Evolutionary conservation across 1,139 yeast species (phyloP).

Genomic region (Hansenula sp.): DNA sequence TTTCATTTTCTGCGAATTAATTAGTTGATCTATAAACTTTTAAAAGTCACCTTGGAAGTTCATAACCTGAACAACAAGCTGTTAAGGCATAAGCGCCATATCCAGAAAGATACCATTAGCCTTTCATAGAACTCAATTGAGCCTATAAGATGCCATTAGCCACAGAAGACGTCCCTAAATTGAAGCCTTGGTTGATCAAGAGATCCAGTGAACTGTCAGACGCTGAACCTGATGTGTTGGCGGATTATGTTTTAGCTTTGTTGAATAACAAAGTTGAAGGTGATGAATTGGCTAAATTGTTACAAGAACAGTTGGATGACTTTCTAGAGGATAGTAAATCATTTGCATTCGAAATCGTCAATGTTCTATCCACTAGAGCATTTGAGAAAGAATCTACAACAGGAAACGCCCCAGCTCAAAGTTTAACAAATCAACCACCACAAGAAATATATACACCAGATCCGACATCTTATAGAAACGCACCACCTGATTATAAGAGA

Average conservation of each 20-base stretch:
- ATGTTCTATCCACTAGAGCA: conserved; percentile 17
- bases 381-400: conserved; percentile 3
- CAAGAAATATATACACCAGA: conserved; percentile 6
- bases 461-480: conserved; percentile 8
- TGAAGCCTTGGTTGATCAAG: conserved; percentile 34
- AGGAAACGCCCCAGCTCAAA: background rate
- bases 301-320: conserved; percentile 33
- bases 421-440: background rate
- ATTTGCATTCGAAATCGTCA: conserved; percentile 28
- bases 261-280: conserved; percentile 32
- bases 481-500: conserved; percentile 8
- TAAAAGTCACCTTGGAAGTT: no score
- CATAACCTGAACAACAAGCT: no score
- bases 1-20: no score
- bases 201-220: conserved; percentile 29
- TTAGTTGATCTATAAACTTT: no score
- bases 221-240: conserved; percentile 38
- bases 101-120: no score
- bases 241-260: conserved; percentile 41
- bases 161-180: conserved; percentile 14
- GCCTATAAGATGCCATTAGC: conserved; percentile 6
- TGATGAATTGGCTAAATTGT: conserved; percentile 27
- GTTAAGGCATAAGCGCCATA: no score
- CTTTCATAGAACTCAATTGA: no score
- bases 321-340: conserved; percentile 22